Base-by-base conservation (phyloP, 495 filamentous ascomycete species). In the Hypoxylon lenormandii region DNA sequence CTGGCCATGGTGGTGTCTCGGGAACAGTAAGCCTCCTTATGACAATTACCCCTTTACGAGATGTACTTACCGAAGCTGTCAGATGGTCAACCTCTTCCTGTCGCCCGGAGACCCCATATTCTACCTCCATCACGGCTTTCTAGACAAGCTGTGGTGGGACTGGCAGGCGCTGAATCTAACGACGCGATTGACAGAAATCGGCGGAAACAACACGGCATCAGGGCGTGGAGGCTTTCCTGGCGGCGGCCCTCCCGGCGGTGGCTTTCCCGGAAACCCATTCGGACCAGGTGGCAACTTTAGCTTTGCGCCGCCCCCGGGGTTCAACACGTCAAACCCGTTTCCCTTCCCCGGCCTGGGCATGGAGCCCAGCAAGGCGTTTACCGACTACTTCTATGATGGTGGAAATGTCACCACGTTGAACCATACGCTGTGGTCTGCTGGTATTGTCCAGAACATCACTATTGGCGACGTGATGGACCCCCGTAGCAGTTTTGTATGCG, bases 101-200 rank as follows among this genome's bases (percentile, higher is more conserved):
- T 72, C 67, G 42, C 77, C 77, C 2, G 77, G 76, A 12, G 85
- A 87, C 54, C 84, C 84, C 18, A 65, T 82, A 0, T 87, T 87
- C 63, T 83, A 79, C 52, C 73, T 86, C 22, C 84, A 87, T 55
- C 83, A 86, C 66, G 75, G 76, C 7, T 82, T 80, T 70, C 72
- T 87, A 3, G 84, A 86, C 66, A 78, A 80, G 4, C 7, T 85
- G 15, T 87, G 83, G 83, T 77, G 76, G 70, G 57, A 72, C 5
- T 87, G 85, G 84, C 84, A 86, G 65, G 70, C 79, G 10, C 42
- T 64, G 16, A 62, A 80, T 57, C 68, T 75, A 11, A 21, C 66
- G 8, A 64, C 36, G 3, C 62, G 77, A 5, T 50, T 79, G 22
- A 69, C 36, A 13, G 75, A 76, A 12, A 75, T 79, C 18, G 66